Evolutionary conservation across 805 yeast genomes (phyloP), one percentile per base, ranked within the genome.

Genomic region (Zygoascus ofunaensis): DNA sequence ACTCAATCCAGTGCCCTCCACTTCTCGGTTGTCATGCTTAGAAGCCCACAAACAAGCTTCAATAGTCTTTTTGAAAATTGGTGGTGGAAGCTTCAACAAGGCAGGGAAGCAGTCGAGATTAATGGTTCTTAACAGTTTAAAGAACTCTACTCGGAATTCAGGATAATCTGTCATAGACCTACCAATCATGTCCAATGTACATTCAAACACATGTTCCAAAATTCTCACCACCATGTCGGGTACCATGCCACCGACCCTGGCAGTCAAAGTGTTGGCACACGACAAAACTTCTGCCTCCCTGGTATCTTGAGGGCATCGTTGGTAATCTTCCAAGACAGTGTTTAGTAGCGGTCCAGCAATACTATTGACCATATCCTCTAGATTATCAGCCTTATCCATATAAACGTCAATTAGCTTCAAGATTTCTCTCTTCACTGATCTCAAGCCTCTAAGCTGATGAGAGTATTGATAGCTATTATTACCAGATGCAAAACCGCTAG

Each of bases 11-110:
- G 81, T 81, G 51, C 82, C 89, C 64, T 92, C 98, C 45, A 92
- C 97, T 45, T 90, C 97, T 63, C 97, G 79, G 65, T 92, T 89
- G 59, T 89, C 92, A 64, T 92, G 99, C 66, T 92, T 90, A 64
- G 92, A 85, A 0, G 97, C 97, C 99, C 99, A 92, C 58, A 92
- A 71, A 38, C 95, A 89, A 2, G 97, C 94, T 65, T 87, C 90
- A 48, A 92, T 79, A 46, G 92, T 82, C 47, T 87, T 75, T 59
- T 84, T 87, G 74, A 92, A 90, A 20, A 95, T 94, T 50, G 79
- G 87, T 2, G 94, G 90, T 7, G 97, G 94, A 51, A 92, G 74
- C 62, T 87, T 84, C 48, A 87, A 71, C 53, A 92, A 72, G 0
- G 97, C 95, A 47, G 77, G 74, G 72, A 92, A 92, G 15, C 92